Conservation (phyloP, 352 stramenopile genomes). For the Pythium rishiriense region DNA sequence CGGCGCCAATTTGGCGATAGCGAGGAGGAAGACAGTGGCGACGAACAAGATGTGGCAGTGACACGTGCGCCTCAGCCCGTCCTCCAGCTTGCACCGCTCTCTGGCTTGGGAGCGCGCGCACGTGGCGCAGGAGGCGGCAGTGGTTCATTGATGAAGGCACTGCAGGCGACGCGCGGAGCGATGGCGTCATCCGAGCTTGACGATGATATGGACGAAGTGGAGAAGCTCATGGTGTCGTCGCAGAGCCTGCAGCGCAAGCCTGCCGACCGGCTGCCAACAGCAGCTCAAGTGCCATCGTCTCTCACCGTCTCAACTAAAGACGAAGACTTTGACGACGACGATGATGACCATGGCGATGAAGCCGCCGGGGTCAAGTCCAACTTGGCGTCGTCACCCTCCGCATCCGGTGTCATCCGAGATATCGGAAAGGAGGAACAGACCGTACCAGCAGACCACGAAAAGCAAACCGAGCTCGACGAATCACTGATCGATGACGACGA, state of each 20-base stretch:
- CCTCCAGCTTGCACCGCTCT: constrained; percentile 11
- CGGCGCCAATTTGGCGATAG: too few species aligned
- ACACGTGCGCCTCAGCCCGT: neutral
- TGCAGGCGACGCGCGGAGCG: constrained; percentile 14
- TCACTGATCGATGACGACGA: neutral
- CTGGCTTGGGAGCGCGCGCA: neutral
- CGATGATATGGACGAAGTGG: constrained; percentile 40
- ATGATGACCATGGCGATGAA: neutral
- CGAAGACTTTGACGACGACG: constrained; percentile 12
- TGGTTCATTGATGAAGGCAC: constrained; percentile 25
- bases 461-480: neutral
- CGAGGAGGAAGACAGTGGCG: too few species aligned
- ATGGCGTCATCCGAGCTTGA: constrained; percentile 21
- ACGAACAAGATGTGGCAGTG: too few species aligned
- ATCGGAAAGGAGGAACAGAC: neutral
- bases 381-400: too few species aligned
- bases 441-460: neutral
- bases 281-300: neutral
- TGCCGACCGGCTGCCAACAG: too few species aligned
- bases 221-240: constrained; percentile 24
- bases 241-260: constrained; percentile 11
- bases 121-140: constrained; percentile 1
- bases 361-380: neutral
- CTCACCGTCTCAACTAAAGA: neutral
- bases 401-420: neutral